phyloP scores from a whole-genome alignment of 2,329 filamentous ascomycete genomes.

The Xylogone sp. region DNA sequence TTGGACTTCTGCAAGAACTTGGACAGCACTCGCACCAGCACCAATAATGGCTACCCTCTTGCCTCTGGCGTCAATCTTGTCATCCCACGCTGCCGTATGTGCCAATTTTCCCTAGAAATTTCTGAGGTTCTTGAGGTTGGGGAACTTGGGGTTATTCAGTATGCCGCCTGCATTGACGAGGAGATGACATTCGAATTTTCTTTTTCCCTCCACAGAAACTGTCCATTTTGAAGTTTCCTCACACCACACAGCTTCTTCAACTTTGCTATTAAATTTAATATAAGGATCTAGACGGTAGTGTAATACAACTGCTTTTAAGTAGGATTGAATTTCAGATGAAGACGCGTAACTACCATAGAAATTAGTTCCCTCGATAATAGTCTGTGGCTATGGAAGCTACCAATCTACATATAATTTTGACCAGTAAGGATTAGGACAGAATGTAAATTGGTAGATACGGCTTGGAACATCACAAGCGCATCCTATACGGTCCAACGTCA shows the following conservation, averaged over 20 bases:
- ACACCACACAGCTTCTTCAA: constrained; percentile 49
- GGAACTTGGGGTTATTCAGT: constrained; percentile 43
- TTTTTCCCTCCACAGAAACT: constrained; percentile 33
- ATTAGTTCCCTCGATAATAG: constrained; percentile 64
- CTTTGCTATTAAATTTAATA: constrained; percentile 50
- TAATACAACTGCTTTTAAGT: constrained; percentile 53
- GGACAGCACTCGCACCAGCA: constrained; percentile 33
- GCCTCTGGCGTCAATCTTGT: constrained; percentile 14
- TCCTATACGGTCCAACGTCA: constrained; percentile 33
- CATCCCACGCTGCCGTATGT: constrained; percentile 37
- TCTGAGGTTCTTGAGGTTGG: constrained; percentile 40
- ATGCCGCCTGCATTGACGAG: constrained; percentile 2
- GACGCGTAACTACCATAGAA: constrained; percentile 61
- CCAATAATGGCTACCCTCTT: constrained; percentile 30
- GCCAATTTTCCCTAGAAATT: constrained; percentile 39
- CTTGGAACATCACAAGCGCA: constrained; percentile 46
- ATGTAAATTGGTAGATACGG: constrained; percentile 54
- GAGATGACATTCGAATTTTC: constrained; percentile 15
- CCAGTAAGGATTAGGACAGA: constrained; percentile 54
- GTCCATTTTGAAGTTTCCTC: constrained; percentile 46
- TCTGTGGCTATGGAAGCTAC: constrained; percentile 16
- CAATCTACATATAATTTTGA: constrained; percentile 21
- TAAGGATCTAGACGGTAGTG: constrained; percentile 50
- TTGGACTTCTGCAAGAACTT: constrained; percentile 33
- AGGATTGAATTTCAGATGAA: constrained; percentile 48